Base-by-base conservation (phyloP, 257 asterid genomes). In the Henckelia pumila region DNA sequence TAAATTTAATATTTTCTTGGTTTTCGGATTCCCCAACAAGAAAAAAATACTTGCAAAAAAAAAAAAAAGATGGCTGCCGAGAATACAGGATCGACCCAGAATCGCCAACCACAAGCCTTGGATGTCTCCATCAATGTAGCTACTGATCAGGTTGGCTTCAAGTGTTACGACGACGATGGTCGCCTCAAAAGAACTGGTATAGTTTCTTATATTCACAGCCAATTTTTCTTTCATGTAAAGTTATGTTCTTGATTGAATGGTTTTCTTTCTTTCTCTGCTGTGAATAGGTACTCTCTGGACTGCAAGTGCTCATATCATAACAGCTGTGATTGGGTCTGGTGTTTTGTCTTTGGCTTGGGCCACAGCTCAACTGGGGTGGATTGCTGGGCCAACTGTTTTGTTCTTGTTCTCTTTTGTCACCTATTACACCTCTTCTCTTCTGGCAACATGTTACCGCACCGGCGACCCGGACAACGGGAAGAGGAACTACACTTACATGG, bases 281-380 rank as follows among this genome's bases (percentile, higher is more conserved):
- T 40, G 50, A 40, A 58, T 28, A 84, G 89, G 87, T n/a, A 75
- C 56, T 33, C 72, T 79, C 1, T 84, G 89, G 89, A 84, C 89
- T 5, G 83, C 87, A 50, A 84, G 89, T 77, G 85, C 89, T 4
- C 89, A 84, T 44, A 84, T 84, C 24, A 81, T 84, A n/a, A 84
- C 89, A 25, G 89, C 89, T 0, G 89, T 84, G 24, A 84, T 84
- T 57, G 89, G 89, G 6, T 81, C 87, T 2, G 89, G 89, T 29
- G 89, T 84, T 24, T 40, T 84, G 70, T 84, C 89, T 59, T 72
- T 84, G 75, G 89, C 89, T 56, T 84, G 89, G 89, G 89, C 89
- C 2, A 77, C 81, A 7, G 89, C 89, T 23, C 89, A 84, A 59
- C 78, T 84, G 2, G 89, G 89, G 44, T 84, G 89, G 87, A 61